Evolutionary conservation across 2,329 filamentous ascomycete genomes (phyloP).

Genomic region (Fusarium chlamydosporum): DNA sequence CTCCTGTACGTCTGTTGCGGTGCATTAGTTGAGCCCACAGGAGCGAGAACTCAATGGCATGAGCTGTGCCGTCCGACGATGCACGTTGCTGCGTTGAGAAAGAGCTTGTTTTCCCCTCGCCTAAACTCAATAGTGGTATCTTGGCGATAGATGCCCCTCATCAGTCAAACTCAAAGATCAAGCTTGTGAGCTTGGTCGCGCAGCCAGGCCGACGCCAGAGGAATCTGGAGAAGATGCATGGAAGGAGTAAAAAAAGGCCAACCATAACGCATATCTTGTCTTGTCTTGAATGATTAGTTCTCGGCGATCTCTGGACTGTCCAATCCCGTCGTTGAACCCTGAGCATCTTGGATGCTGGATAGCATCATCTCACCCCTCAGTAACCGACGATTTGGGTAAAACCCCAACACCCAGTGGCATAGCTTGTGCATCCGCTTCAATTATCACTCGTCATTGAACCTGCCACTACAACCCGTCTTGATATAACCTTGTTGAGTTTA

Average conservation of each 20-base stretch:
- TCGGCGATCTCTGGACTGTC: slow-evolving; percentile 25
- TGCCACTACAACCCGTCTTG: slow-evolving; percentile 8
- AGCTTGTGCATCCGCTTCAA: slow-evolving; percentile 21
- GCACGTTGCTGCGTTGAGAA: slow-evolving; percentile 25
- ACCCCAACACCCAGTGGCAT: slow-evolving; percentile 35
- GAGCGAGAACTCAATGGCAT: slow-evolving; percentile 14
- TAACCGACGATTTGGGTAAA: slow-evolving; percentile 32
- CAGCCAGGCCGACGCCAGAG: slow-evolving; percentile 38
- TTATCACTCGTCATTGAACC: slow-evolving; percentile 36
- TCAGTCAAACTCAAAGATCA: slow-evolving; percentile 20
- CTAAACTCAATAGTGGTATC: slow-evolving; percentile 18
- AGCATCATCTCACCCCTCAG: slow-evolving; percentile 29
- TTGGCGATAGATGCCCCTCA: slow-evolving; percentile 32
- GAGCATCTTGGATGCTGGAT: slow-evolving; percentile 28
- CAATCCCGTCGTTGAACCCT: slow-evolving; percentile 28
- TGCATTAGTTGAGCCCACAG: slow-evolving; percentile 1
- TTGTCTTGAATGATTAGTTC: slow-evolving; percentile 3
- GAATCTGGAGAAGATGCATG: slow-evolving; percentile 34
- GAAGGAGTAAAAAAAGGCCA: slow-evolving; percentile 22
- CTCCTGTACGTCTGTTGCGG: background rate
- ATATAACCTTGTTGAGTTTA: slow-evolving; percentile 26
- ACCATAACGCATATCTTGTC: slow-evolving; percentile 12
- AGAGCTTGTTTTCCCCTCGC: slow-evolving; percentile 40
- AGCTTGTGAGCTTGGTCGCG: slow-evolving; percentile 40
- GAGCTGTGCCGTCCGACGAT: slow-evolving; percentile 31